Percentiles rank a stretch among this genome's conserved stretches.
phyloP scores from a whole-genome alignment of 2,329 filamentous ascomycete species.

The Penicillium sp. region DNA sequence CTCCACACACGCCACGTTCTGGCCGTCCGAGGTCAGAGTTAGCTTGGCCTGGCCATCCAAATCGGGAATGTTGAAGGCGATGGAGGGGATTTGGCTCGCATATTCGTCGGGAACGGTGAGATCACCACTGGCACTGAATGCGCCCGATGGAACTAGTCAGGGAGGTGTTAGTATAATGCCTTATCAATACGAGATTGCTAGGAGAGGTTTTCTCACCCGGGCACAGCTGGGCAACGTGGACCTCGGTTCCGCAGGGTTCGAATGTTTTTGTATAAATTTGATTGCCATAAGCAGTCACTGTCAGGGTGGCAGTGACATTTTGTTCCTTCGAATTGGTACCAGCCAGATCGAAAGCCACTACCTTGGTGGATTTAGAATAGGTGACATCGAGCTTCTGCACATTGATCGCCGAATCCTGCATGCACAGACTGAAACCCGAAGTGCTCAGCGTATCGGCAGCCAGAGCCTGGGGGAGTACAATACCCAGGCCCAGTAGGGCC shows the following conservation, averaged over 20 bases:
- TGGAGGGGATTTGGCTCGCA: conserved; percentile 75
- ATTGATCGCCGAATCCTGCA: conserved; percentile 60
- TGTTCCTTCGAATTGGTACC: conserved; percentile 74
- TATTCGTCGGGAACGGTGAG: conserved; percentile 73
- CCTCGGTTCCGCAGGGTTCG: conserved; percentile 74
- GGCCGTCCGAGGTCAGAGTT: conserved; percentile 65
- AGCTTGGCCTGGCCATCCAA: conserved; percentile 84
- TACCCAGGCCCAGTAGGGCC: conserved; percentile 33
- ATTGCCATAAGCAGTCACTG: conserved; percentile 81
- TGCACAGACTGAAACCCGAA: conserved; percentile 76
- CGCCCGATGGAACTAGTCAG: conserved; percentile 65
- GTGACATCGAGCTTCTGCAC: conserved; percentile 75
- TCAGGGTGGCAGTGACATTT: conserved; percentile 77
- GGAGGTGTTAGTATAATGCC: conserved; percentile 25
- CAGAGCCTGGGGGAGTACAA: conserved; percentile 51
- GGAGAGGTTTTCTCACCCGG: conserved; percentile 61
- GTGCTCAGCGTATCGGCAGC: conserved; percentile 77
- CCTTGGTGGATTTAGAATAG: conserved; percentile 75
- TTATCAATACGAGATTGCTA: no score
- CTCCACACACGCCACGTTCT: conserved; percentile 78
- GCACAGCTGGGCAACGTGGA: conserved; percentile 74
- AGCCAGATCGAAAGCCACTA: conserved; percentile 78
- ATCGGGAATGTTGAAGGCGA: conserved; percentile 89
- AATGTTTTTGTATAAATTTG: conserved; percentile 78
- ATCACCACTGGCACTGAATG: conserved; percentile 72